phyloP scores from a whole-genome alignment of 1,139 yeast species.

The Candida freyschussii region DNA sequence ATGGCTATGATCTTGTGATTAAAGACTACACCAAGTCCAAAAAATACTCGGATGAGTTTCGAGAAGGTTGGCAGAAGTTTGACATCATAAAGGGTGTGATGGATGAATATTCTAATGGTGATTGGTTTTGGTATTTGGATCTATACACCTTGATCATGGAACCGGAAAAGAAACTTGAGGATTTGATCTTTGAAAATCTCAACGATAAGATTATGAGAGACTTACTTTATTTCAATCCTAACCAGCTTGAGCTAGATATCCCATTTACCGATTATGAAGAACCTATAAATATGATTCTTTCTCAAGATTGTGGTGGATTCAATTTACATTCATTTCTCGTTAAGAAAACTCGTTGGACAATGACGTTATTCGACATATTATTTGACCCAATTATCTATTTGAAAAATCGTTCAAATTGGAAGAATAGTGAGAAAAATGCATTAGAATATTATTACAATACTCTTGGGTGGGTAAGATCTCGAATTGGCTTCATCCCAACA shows the following conservation, averaged over 20 bases:
- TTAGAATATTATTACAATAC: conserved; percentile 31
- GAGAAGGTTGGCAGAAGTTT: conserved; percentile 37
- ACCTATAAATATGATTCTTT: conserved; percentile 29
- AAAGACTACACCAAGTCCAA: conserved; percentile 31
- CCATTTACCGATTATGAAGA: conserved; percentile 24
- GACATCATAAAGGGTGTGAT: conserved; percentile 30
- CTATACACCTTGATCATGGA: conserved; percentile 33
- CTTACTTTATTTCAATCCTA: conserved; percentile 30
- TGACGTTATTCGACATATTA: conserved; percentile 24
- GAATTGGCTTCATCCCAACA: conserved; percentile 32
- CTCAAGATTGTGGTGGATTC: conserved; percentile 33
- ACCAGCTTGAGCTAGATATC: conserved; percentile 21
- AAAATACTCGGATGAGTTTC: conserved; percentile 31
- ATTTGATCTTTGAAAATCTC: conserved; percentile 27
- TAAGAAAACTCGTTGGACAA: conserved; percentile 28
- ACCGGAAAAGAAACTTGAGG: conserved; percentile 30
- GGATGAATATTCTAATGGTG: conserved; percentile 28
- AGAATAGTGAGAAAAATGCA: conserved; percentile 31
- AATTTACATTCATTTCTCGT: conserved; percentile 29
- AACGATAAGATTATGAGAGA: conserved; percentile 26
- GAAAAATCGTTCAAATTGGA: conserved; percentile 27
- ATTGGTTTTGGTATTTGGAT: conserved; percentile 36
- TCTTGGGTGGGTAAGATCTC: conserved; percentile 32
- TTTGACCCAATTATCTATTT: conserved; percentile 31
- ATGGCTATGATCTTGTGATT: conserved; percentile 32